Evolutionary conservation across 441 rosid species (phyloP).

Genomic region (Gossypium gossypioides): DNA sequence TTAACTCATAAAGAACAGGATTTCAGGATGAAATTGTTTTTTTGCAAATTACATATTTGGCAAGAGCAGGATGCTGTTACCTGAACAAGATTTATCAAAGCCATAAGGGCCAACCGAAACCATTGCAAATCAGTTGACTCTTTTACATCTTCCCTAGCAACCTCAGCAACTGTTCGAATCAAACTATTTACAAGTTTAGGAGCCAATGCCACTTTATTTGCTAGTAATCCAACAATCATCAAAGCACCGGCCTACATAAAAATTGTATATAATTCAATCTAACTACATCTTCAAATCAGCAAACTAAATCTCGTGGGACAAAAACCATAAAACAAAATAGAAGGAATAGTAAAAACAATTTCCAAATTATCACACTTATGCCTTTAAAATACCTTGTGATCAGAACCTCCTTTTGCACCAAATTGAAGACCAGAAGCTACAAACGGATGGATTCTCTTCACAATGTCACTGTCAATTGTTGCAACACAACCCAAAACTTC

Average conservation of each 20-base stretch:
- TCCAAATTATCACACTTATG: neutral
- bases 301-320: neutral
- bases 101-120: conserved; percentile 62
- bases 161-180: conserved; percentile 62
- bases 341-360: neutral
- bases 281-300: neutral
- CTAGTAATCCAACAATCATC: conserved; percentile 75
- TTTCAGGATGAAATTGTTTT: neutral
- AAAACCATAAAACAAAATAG: neutral
- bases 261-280: conserved; percentile 8
- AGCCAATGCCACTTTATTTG: conserved; percentile 58
- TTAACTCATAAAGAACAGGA: neutral
- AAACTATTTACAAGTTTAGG: conserved; percentile 69
- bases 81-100: conserved; percentile 79
- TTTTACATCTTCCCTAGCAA: conserved; percentile 56
- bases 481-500: conserved; percentile 64
- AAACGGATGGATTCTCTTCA: conserved; percentile 77
- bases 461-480: conserved; percentile 51
- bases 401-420: conserved; percentile 45
- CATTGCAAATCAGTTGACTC: conserved; percentile 60
- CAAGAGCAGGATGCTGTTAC: conserved; percentile 26
- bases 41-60: neutral
- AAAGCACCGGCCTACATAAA: conserved; percentile 73
- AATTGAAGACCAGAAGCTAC: conserved; percentile 67
- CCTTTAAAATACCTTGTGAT: conserved; percentile 61